Base-by-base conservation (phyloP, 2,329 filamentous ascomycete species). In the Hypocrella siamensis region DNA sequence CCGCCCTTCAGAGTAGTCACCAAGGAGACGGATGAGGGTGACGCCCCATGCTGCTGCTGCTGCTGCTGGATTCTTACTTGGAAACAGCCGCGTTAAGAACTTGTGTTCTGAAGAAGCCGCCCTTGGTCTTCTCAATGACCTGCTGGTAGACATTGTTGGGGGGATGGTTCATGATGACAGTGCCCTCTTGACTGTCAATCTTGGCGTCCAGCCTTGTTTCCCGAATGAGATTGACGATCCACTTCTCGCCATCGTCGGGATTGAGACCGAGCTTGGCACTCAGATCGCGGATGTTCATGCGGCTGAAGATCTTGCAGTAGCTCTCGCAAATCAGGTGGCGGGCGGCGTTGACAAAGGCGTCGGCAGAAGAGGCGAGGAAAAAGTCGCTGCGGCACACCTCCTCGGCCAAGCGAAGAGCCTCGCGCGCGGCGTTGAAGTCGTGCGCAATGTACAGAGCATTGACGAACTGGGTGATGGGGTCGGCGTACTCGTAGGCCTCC, bases 221-320 rank as follows among this genome's bases (percentile, higher is more conserved):
- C 41, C 90, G 79, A 61, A 98, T 98, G 42, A 98, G 71, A 67
- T 98, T 98, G 47, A 98, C 90, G 51, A 98, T 98, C 90, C 90
- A 98, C 69, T 98, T 98, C 75, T 98, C 90, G 48, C 90, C 90
- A 51, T 96, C 90, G 52, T 93, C 84, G 48, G 86, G 78, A 53
- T 80, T 84, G 42, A 98, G 70, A 42, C 88, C 90, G 38, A 98
- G 75, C 54, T 90, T 82, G 41, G 76, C 79, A 42, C 85, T 93
- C 37, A 98, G 73, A 48, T 96, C 90, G 71, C 86, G 85, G 57
- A 98, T 96, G 57, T 96, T 88, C 54, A 98, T 98, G 47, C 88
- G 74, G 54, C 93, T 85, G 60, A 96, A 92, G 55, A 98, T 98
- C 74, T 96, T 96, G 82, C 90, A 98, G 71, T 98, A 98, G 57